Base-by-base conservation (phyloP, 2,329 filamentous ascomycete genomes). In the Stromatinia cepivora region DNA sequence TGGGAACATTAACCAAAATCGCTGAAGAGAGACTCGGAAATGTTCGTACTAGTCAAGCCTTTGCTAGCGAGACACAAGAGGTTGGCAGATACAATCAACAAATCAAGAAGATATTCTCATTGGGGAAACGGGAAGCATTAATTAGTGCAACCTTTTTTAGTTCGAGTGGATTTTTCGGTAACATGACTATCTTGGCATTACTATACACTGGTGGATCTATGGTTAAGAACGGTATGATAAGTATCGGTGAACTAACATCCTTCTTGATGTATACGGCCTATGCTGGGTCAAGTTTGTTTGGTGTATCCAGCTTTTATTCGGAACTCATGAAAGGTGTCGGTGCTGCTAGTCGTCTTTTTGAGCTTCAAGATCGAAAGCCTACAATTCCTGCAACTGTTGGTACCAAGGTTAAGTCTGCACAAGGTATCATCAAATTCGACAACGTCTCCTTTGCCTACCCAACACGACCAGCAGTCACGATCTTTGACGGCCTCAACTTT, bases 251-350 rank as follows among this genome's bases (percentile, higher is more conserved):
- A 73, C 82, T 99, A 56, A 96, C 95, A 1, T 97, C 93, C 0
- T 99, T 99, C 81, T 87, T 99, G 82, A 98, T 99, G 94, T 99
- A 98, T 80, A 97, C 94, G 4, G 94, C 92, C 4, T 98, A 89
- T 79, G 87, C 88, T 9, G 88, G 88, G 4, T 95, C 92, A 62
- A 97, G 92, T 80, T 87, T 99, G 72, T 97, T 98, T 75, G 95
- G 95, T 5, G 84, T 99, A 1, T 97, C 93, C 5, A 93, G 92
- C 69, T 99, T 99, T 81, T 99, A 97, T 81, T 97, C 94, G 0
- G 95, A 99, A 79, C 85, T 99, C 71, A 99, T 99, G 95, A 99
- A 99, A 80, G 96, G 96, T 54, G 94, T 97, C 5, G 95, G 96
- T 76, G 95, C 95, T 54, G 95, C 95, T n/a, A 97, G 91, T 77